Evolutionary conservation across 257 asterid species (phyloP).

Genomic region (Solanum corneliomulleri): DNA sequence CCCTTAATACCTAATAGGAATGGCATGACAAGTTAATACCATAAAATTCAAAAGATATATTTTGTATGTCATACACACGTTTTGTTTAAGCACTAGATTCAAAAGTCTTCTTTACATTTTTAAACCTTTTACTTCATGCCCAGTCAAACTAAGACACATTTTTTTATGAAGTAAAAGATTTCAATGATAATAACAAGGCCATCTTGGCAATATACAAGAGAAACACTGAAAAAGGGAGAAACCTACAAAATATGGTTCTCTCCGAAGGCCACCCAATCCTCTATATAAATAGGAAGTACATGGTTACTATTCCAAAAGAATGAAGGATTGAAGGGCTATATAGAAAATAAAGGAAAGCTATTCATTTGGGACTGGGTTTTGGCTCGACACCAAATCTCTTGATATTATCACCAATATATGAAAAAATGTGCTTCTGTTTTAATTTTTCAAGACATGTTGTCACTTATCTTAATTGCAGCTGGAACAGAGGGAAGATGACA

Average conservation of each 20-base stretch:
- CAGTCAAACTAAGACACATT: neutral
- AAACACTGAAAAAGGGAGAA: neutral
- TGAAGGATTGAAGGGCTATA: neutral
- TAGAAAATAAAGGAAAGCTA: neutral
- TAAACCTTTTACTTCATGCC: neutral
- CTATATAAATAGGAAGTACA: neutral
- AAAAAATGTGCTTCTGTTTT: neutral
- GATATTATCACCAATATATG: neutral
- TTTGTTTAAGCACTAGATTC: neutral
- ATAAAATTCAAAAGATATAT: neutral
- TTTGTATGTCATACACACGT: neutral
- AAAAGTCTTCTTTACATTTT: neutral
- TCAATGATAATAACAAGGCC: neutral
- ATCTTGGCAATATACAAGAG: neutral
- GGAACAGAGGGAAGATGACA: neutral
- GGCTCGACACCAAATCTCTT: neutral
- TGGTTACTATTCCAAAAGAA: neutral
- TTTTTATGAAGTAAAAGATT: neutral
- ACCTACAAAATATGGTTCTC: neutral
- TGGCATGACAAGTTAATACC: neutral
- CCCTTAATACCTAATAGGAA: neutral
- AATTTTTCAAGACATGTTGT: neutral
- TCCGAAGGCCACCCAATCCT: neutral
- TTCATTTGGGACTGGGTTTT: neutral
- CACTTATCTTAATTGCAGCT: neutral